Evolutionary conservation across 305 asterid genomes (phyloP).

Genomic region (Withania somnifera): DNA sequence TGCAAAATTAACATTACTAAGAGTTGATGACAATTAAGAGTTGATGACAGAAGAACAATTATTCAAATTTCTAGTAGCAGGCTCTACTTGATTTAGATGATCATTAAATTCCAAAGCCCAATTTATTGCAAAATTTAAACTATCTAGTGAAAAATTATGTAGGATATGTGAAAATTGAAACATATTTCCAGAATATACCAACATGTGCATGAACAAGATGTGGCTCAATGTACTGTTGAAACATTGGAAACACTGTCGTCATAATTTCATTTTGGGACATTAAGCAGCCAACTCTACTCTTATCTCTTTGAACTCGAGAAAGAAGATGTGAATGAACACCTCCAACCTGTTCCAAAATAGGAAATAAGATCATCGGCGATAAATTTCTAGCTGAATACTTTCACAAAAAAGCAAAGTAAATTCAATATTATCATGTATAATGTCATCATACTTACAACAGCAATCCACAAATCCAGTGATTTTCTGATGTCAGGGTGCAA

Average conservation of each 20-base stretch:
- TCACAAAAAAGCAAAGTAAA: neutral
- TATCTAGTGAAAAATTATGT: neutral
- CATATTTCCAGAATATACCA: slow-evolving; percentile 23
- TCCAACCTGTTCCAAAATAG: slow-evolving; percentile 63
- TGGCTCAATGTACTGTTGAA: slow-evolving; percentile 97
- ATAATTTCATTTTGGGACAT: slow-evolving; percentile 89
- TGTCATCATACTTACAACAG: slow-evolving; percentile 68
- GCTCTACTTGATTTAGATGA: neutral
- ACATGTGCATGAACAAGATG: slow-evolving; percentile 99
- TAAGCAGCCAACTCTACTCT: slow-evolving; percentile 79
- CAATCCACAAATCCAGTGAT: slow-evolving; percentile 91
- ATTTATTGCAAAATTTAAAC: neutral
- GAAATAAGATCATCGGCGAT: slow-evolving; percentile 16
- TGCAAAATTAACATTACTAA: neutral
- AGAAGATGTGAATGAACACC: slow-evolving; percentile 99
- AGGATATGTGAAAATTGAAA: neutral
- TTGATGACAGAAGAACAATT: neutral
- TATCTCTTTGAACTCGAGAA: slow-evolving; percentile 98
- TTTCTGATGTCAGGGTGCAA: slow-evolving; percentile 92
- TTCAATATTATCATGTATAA: neutral
- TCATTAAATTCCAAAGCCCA: neutral
- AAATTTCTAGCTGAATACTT: neutral
- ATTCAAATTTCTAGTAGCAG: neutral
- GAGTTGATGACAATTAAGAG: neutral
- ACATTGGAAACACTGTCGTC: slow-evolving; percentile 96